phyloP scores from a whole-genome alignment of 768 basidiomycete species.

The Naganishia antarctica region DNA sequence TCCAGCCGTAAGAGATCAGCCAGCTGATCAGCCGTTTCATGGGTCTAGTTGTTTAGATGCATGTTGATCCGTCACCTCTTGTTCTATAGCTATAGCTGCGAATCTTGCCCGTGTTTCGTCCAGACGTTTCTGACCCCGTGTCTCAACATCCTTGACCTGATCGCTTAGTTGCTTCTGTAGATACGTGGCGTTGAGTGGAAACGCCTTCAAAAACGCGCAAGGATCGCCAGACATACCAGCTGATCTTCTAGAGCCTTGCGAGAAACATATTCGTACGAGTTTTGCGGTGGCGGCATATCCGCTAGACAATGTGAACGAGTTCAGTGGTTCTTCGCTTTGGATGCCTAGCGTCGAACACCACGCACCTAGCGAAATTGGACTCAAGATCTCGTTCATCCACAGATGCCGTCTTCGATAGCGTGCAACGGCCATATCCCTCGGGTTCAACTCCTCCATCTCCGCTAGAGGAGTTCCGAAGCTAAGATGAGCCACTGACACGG shows the following conservation, averaged over 20 bases:
- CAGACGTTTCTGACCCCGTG: neutral
- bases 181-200: too few relatives aligned
- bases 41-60: neutral
- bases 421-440: constrained; percentile 19
- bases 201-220: neutral
- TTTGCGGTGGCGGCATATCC: constrained; percentile 17
- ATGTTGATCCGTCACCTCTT: neutral
- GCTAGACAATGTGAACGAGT: neutral
- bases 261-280: constrained; percentile 11
- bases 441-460: constrained; percentile 14
- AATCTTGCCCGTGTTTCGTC: constrained; percentile 3
- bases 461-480: neutral
- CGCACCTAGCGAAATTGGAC: constrained; percentile 14
- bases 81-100: constrained; percentile 7
- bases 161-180: constrained; percentile 1
- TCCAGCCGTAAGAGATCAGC: neutral
- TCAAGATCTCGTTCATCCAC: constrained; percentile 20
- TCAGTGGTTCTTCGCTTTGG: neutral
- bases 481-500: neutral
- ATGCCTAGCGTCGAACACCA: neutral
- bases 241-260: constrained; percentile 11
- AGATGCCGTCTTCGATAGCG: constrained; percentile 12
- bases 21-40: neutral
- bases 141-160: neutral
- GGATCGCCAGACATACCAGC: neutral